Evolutionary conservation across 495 filamentous ascomycete genomes (phyloP), one percentile per base, ranked within the genome.

Genomic region (Extremus antarcticus): DNA sequence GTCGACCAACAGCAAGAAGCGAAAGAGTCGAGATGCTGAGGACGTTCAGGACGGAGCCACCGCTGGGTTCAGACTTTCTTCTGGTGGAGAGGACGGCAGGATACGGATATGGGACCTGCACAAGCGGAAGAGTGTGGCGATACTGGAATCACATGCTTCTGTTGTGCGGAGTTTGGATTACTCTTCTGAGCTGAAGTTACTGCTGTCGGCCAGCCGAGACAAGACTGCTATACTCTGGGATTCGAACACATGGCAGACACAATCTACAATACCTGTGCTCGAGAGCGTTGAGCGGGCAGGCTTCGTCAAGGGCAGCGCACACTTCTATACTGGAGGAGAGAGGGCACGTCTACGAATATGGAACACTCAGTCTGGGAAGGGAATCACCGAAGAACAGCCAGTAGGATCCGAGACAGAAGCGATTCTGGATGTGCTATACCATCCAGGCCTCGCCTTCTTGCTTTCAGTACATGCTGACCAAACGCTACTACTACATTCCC

Each of bases 191-290:
- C 81, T 87, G 57, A 84, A 88, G 66, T 75, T 80, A 13, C 70
- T 99, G 40, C 73, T 96, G 4, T 91, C 87, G n/a, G 89, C 83
- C n/a, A 83, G 88, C 64, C 77, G 92, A 70, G 92, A 99, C 73
- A 92, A 94, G 70, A 96, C 94, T 0, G 80, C 90, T 38, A 92
- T 91, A 49, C 68, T 94, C 56, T 96, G 90, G 89, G 87, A 94
- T 73, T 77, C 85, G 17, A 78, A 71, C 49, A 87, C 78, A 15
- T 97, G 90, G 89, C 90, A 89, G 63, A 69, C 76, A n/a, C 81
- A 83, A 43, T 86, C 81, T 38, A 85, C 94, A 0, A 84, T 95
- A 50, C 85, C 91, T 4, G 82, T 90, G 15, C 74, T 94, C 22
- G 92, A 99, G 66, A 79, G 81, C 43, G 75, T 97, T 17, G 92